Conservation (phyloP, 169 alveolate genomes). For the Blepharisma undulans region DNA sequence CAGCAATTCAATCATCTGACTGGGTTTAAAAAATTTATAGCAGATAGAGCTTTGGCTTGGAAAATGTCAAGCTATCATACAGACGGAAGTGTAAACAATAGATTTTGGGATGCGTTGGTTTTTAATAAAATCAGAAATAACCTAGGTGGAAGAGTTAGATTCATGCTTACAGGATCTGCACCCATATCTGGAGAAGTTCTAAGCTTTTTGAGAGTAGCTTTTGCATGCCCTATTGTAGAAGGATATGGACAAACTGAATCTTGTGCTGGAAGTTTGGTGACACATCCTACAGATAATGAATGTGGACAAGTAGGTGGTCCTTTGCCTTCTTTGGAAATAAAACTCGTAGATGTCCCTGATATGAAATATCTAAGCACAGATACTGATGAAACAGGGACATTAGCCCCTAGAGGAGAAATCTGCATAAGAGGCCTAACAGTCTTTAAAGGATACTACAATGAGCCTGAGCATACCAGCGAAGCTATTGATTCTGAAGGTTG, state of each 20-base stretch:
- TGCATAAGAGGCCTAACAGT: constrained; percentile 74
- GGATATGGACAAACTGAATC: constrained; percentile 84
- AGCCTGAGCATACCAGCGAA: constrained; percentile 59
- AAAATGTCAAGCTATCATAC: constrained; percentile 44
- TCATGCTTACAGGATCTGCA: constrained; percentile 86
- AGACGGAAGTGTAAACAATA: not conserved
- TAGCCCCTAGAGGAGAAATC: constrained; percentile 84
- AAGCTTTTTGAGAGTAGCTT: constrained; percentile 70
- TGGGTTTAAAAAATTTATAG: constrained; percentile 44
- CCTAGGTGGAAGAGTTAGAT: constrained; percentile 86
- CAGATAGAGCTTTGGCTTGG: constrained; percentile 39
- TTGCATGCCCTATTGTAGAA: constrained; percentile 76
- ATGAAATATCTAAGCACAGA: constrained; percentile 64
- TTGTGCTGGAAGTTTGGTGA: constrained; percentile 76
- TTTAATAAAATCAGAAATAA: constrained; percentile 74
- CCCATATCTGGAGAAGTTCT: constrained; percentile 83
- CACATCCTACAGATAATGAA: constrained; percentile 64
- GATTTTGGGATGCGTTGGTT: constrained; percentile 73
- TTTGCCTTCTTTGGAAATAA: constrained; percentile 75
- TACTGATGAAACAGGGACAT: constrained; percentile 47
- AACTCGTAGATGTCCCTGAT: constrained; percentile 81
- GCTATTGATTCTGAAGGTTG: constrained; percentile 68
- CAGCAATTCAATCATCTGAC: constrained; percentile 22
- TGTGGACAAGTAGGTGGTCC: constrained; percentile 86
- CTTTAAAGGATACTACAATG: constrained; percentile 69